phyloP scores from a whole-genome alignment of 306 rosid species.

The Clitoria ternatea region DNA sequence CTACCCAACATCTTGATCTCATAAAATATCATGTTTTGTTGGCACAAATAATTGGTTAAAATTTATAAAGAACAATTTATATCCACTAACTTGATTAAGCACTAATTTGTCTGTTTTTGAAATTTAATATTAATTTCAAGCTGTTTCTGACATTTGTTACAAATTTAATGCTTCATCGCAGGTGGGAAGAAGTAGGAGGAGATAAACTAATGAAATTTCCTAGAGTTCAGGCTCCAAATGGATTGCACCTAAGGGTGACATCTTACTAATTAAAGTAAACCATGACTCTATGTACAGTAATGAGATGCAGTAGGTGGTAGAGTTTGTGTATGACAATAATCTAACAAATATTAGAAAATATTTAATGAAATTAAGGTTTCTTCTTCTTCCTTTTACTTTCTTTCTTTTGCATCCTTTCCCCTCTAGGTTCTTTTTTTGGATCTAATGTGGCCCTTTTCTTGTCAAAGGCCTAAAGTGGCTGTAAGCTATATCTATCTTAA shows the following conservation, averaged over 20 bases:
- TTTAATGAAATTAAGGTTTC: conserved; percentile 21
- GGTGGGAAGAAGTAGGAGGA: conserved; percentile 99
- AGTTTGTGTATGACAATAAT: conserved; percentile 37
- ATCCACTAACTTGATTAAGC: neutral
- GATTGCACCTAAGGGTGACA: conserved; percentile 79
- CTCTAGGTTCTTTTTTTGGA: neutral
- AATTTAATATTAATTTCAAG: neutral
- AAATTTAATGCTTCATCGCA: conserved; percentile 27
- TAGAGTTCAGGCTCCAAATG: conserved; percentile 94
- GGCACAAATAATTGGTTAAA: neutral
- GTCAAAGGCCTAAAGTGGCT: too few relatives aligned
- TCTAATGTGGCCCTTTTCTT: too few relatives aligned
- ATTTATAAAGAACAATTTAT: neutral
- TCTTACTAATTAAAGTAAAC: conserved; percentile 49
- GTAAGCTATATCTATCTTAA: neutral
- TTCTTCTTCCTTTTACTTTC: neutral
- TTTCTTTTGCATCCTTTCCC: neutral
- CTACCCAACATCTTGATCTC: neutral
- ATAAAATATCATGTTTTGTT: neutral
- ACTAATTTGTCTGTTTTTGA: conserved; percentile 9
- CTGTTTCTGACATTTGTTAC: conserved; percentile 15
- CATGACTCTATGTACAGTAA: conserved; percentile 38
- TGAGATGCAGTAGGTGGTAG: conserved; percentile 28
- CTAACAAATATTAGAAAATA: conserved; percentile 38
- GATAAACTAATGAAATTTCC: conserved; percentile 90